Evolutionary conservation across 768 basidiomycete genomes (phyloP), one percentile per base, ranked within the genome.

Genomic region (Leucocoprinus birnbaumii): DNA sequence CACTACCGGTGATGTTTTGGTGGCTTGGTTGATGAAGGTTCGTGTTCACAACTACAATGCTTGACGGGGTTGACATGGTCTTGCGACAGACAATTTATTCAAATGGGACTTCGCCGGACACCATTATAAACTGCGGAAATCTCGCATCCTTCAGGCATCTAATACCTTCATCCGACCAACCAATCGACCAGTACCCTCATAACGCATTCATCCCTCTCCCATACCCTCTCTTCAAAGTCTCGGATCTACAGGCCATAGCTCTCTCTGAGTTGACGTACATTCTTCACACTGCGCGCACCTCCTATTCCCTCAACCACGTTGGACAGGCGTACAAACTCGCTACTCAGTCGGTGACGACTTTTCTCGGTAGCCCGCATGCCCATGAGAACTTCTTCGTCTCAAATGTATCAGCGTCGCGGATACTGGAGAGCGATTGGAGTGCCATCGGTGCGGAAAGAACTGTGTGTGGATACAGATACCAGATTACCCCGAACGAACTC

Each of bases 11-110:
- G 74, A 76, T 55, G 64, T 76, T 31, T 64, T 76, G 18, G 67
- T 68, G 3, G 73, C 74, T 3, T 78, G 76, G 75, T 42, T 74
- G 21, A 59, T 72, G 57, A 75, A 76, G 63, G 75, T 75, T 47
- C 6, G 56, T 42, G 16, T 19, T 31, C 11, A 11, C n/a, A 35
- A 16, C 40, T 6, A 16, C 7, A 7, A 9, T 26, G 13, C 22
- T 8, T n/a, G 14, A 18, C n/a, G 38, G 5, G 8, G 14, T 8
- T 31, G 4, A 40, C 25, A 21, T 50, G n/a, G 60, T 25, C 47
- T 38, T 2, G 37, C 19, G 14, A 0, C 50, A 77, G 75, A 68
- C 68, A 2, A 59, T 73, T 6, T 76, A 76, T 53, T 66, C 69
- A 13, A 58, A 48, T 19, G 71, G 66, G 2, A 68, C 69, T 14